These are phyloP conservation scores for Metschnikowia shivogae DNA, from an alignment of 805 yeast species.

Conservation along the genomic window DNA sequence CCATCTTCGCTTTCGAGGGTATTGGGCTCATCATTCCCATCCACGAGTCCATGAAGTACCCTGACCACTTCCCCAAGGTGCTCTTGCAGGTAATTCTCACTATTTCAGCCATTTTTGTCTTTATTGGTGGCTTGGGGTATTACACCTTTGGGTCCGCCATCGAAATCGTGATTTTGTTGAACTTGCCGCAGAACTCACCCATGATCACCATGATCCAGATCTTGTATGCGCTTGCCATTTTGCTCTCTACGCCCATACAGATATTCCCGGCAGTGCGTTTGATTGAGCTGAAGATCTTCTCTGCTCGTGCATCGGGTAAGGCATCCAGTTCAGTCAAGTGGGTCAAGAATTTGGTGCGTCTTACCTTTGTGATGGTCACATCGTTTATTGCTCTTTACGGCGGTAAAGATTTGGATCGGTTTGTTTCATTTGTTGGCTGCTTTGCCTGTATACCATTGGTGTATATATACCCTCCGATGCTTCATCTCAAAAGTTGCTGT, in stretches of 20 bases:
- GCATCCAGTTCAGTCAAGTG: constrained; percentile 51
- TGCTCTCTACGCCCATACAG: constrained; percentile 78
- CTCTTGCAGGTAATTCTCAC: constrained; percentile 57
- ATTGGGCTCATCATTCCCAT: constrained; percentile 79
- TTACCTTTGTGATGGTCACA: constrained; percentile 50
- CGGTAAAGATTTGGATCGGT: constrained; percentile 62
- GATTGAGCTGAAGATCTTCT: constrained; percentile 58
- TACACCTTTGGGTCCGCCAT: constrained; percentile 61
- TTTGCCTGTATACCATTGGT: constrained; percentile 84
- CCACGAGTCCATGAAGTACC: constrained; percentile 75
- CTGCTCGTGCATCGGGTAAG: constrained; percentile 50
- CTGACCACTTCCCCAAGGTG: constrained; percentile 67
- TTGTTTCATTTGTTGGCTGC: constrained; percentile 79
- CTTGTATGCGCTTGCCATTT: constrained; percentile 68
- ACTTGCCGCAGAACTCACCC: constrained; percentile 64
- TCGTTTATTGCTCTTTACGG: constrained; percentile 62
- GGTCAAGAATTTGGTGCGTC: constrained; percentile 60
- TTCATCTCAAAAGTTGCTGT: constrained; percentile 57
- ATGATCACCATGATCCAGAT: constrained; percentile 63
- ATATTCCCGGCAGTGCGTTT: constrained; percentile 75
- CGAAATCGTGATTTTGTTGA: constrained; percentile 65
- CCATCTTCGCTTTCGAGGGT: constrained; percentile 86
- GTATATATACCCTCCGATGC: constrained; percentile 79
- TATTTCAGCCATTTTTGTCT: constrained; percentile 58
- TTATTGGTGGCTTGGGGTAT: constrained; percentile 66